Evolutionary conservation across 116 monocot species (phyloP).

Genomic region (Phalaenopsis hybrid): DNA sequence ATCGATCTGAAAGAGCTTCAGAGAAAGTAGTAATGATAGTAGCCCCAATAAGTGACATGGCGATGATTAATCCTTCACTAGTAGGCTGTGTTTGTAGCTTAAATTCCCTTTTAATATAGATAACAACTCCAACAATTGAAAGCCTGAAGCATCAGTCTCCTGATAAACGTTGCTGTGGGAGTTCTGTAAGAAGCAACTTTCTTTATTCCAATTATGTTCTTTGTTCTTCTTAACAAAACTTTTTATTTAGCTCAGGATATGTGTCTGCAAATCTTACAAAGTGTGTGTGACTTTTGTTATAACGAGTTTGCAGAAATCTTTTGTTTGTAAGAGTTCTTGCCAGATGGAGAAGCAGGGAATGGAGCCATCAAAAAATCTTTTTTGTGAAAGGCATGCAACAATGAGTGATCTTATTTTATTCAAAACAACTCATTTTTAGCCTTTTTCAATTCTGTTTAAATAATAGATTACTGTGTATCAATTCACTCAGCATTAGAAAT

Average conservation of each 20-base stretch:
- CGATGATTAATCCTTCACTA: too few species aligned
- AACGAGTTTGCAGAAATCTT: conserved; percentile 47
- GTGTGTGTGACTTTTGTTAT: conserved; percentile 2
- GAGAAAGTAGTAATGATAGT: too few species aligned
- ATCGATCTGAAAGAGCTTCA: too few species aligned
- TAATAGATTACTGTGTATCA: background rate
- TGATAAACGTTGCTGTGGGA: conserved; percentile 72
- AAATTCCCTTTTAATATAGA: too few species aligned
- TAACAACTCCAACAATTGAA: conserved; percentile 9
- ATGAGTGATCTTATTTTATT: background rate
- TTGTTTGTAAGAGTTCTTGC: conserved; percentile 70
- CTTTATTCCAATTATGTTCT: background rate
- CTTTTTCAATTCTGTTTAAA: background rate
- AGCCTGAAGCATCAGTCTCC: conserved; percentile 34
- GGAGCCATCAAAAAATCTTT: conserved; percentile 48
- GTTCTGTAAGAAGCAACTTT: conserved; percentile 27
- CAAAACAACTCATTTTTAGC: background rate
- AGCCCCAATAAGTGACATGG: too few species aligned
- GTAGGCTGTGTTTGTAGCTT: too few species aligned
- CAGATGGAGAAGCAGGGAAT: conserved; percentile 61
- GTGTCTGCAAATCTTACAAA: background rate
- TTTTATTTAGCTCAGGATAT: background rate
- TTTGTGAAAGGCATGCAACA: conserved; percentile 47
- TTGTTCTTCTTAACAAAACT: background rate
- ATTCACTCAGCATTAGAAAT: background rate